These are phyloP conservation scores for Diaporthe vexans DNA, from an alignment of 2,329 filamentous ascomycete species.

Conservation along the genomic window DNA sequence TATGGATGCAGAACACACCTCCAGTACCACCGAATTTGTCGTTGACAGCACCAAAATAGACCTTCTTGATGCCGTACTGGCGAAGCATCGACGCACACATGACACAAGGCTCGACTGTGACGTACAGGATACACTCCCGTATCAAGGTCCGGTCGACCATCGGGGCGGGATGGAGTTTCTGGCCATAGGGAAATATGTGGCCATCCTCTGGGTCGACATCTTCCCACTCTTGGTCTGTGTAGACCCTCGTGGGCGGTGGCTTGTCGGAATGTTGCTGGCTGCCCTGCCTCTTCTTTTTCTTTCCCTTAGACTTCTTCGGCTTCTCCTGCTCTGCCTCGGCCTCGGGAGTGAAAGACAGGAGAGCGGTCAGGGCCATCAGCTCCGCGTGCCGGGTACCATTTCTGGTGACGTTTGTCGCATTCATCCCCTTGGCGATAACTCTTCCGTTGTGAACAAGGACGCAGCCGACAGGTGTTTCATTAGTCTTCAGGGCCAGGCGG, in stretches of 20 bases:
- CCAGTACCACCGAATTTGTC: constrained; percentile 98
- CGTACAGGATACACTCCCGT: constrained; percentile 83
- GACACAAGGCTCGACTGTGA: constrained; percentile 98
- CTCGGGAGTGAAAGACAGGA: constrained; percentile 60
- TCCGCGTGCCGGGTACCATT: constrained; percentile 96
- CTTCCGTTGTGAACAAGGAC: constrained; percentile 86
- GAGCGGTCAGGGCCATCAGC: constrained; percentile 83
- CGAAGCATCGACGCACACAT: constrained; percentile 97
- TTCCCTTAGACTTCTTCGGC: constrained; percentile 39
- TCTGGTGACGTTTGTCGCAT: constrained; percentile 92
- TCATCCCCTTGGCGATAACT: constrained; percentile 93
- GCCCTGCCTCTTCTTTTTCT: constrained; percentile 37
- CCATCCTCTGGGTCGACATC: constrained; percentile 68
- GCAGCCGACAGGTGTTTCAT: constrained; percentile 97
- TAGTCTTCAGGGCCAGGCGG: constrained; percentile 83
- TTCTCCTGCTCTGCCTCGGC: constrained; percentile 47
- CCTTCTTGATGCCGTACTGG: constrained; percentile 88
- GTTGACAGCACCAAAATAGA: constrained; percentile 96
- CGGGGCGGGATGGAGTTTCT: constrained; percentile 67
- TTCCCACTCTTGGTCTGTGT: constrained; percentile 59
- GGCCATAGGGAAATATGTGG: constrained; percentile 73
- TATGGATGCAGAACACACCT: constrained; percentile 89
- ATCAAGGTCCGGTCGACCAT: constrained; percentile 78
- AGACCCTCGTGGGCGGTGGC: constrained; percentile 11
- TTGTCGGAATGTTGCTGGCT: constrained; percentile 46